Evolutionary conservation across 805 yeast species (phyloP).

Genomic region (Lipomyces orientalis): DNA sequence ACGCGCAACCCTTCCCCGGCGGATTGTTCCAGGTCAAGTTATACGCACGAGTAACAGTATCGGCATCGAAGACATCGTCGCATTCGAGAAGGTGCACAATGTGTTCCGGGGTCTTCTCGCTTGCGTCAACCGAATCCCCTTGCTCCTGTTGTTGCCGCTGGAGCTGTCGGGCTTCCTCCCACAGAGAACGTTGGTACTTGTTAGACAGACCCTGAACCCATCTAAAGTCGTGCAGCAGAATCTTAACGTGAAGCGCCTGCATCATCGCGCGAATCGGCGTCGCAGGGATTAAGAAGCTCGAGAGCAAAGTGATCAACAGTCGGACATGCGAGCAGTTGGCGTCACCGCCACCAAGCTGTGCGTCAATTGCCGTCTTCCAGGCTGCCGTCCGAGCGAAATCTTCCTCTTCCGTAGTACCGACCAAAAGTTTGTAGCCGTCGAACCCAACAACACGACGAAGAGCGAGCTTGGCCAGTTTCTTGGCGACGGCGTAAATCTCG

Average conservation of each 20-base stretch:
- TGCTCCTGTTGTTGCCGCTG: slow-evolving; percentile 29
- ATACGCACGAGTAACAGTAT: slow-evolving; percentile 39
- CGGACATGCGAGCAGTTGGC: slow-evolving; percentile 38
- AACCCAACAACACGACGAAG: slow-evolving; percentile 39
- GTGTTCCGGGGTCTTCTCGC: slow-evolving; percentile 37
- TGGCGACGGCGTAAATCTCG: slow-evolving; percentile 24
- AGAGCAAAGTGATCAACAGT: slow-evolving; percentile 42
- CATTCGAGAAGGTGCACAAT: slow-evolving; percentile 26
- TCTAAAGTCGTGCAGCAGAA: slow-evolving; percentile 37
- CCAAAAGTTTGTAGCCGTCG: slow-evolving; percentile 38
- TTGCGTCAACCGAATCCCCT: slow-evolving; percentile 9
- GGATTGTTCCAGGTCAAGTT: slow-evolving; percentile 35
- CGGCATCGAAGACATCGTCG: slow-evolving; percentile 41
- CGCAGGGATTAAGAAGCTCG: slow-evolving; percentile 40
- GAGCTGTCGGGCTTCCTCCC: slow-evolving; percentile 42
- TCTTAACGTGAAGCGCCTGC: slow-evolving; percentile 44
- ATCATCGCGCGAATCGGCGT: slow-evolving; percentile 40
- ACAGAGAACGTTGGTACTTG: slow-evolving; percentile 32
- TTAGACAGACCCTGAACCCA: slow-evolving; percentile 31
- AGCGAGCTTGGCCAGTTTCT: slow-evolving; percentile 33
- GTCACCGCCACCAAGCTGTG: slow-evolving; percentile 50
- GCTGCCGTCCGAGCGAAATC: slow-evolving; percentile 29
- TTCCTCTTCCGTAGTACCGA: slow-evolving; percentile 33
- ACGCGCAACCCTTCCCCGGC: slow-evolving; percentile 19
- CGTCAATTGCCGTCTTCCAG: slow-evolving; percentile 44